A percentile compares a stretch with the other conserved stretches of the same genome.
phyloP scores from a whole-genome alignment of 495 filamentous ascomycete species.

The Umbilicaria muhlenbergii region DNA sequence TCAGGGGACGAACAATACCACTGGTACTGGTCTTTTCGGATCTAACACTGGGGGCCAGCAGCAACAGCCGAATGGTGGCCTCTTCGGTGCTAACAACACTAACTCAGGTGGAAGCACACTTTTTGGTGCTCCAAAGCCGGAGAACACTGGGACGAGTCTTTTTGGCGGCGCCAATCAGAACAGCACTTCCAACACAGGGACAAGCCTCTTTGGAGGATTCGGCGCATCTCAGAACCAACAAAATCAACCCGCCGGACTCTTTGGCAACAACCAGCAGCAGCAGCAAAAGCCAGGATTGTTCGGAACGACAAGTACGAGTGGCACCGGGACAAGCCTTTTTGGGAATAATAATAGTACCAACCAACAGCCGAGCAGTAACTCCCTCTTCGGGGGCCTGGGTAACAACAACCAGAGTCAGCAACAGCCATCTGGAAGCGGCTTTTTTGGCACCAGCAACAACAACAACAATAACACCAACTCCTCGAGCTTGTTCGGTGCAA shows the following conservation, averaged over 20 bases:
- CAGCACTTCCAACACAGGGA: conserved; percentile 9
- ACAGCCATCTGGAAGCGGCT: conserved; percentile 31
- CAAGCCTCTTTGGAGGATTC: conserved; percentile 11
- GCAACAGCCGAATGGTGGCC: no score
- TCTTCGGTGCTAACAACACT: no score
- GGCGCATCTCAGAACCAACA: conserved; percentile 21
- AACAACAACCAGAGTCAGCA: conserved; percentile 43
- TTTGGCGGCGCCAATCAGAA: conserved; percentile 26
- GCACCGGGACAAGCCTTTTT: conserved; percentile 16
- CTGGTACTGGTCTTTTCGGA: background rate
- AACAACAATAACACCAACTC: conserved; percentile 21
- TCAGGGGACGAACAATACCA: conserved; percentile 2
- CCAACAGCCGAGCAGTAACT: conserved; percentile 35
- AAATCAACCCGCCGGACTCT: conserved; percentile 24
- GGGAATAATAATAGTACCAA: conserved; percentile 21
- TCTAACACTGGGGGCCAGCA: no score
- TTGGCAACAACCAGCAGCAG: conserved; percentile 25
- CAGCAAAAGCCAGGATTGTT: conserved; percentile 28
- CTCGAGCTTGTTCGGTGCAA: conserved; percentile 47
- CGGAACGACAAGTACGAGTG: conserved; percentile 15
- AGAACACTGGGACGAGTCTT: conserved; percentile 19
- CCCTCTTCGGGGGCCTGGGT: conserved; percentile 43
- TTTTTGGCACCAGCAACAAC: conserved; percentile 19
- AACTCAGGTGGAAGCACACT: no score
- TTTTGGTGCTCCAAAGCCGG: no score